These are phyloP conservation scores for Secale cereale DNA, from an alignment of 176 grass and related monocot genomes.

Conservation along the genomic window DNA sequence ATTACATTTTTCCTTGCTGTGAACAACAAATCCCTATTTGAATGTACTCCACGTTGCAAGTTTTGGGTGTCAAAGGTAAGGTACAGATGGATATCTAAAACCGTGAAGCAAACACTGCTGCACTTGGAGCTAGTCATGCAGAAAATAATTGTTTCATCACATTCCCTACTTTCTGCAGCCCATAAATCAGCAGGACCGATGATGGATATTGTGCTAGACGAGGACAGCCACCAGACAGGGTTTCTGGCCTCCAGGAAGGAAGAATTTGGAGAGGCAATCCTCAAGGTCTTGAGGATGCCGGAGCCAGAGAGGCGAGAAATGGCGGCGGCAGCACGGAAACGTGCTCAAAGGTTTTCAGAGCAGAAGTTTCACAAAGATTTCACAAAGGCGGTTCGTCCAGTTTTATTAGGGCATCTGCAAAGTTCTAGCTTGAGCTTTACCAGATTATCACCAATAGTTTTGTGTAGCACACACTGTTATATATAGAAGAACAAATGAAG, in stretches of 20 bases:
- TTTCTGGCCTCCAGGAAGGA: conserved; percentile 67
- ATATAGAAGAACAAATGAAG: background rate
- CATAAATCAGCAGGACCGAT: conserved; percentile 87
- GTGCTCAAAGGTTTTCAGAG: conserved; percentile 78
- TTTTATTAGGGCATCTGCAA: conserved; percentile 36
- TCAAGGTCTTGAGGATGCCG: conserved; percentile 62
- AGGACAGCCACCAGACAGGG: conserved; percentile 64
- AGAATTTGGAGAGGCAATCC: conserved; percentile 67
- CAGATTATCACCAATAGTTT: background rate
- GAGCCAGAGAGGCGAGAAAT: conserved; percentile 61
- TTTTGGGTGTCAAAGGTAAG: background rate
- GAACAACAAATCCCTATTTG: background rate
- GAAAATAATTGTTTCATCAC: background rate
- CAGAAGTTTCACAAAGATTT: conserved; percentile 70
- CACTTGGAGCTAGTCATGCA: background rate
- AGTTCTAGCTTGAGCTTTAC: background rate
- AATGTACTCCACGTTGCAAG: background rate
- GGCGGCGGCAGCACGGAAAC: conserved; percentile 61
- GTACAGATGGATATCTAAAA: background rate
- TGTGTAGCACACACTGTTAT: background rate
- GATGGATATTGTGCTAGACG: conserved; percentile 91
- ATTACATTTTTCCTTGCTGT: background rate
- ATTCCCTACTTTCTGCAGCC: conserved; percentile 37
- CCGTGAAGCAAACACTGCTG: background rate
- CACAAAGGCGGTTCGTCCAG: conserved; percentile 40